These are phyloP conservation scores for Populus hybrid DNA, from an alignment of 441 rosid species.

Conservation along the genomic window DNA sequence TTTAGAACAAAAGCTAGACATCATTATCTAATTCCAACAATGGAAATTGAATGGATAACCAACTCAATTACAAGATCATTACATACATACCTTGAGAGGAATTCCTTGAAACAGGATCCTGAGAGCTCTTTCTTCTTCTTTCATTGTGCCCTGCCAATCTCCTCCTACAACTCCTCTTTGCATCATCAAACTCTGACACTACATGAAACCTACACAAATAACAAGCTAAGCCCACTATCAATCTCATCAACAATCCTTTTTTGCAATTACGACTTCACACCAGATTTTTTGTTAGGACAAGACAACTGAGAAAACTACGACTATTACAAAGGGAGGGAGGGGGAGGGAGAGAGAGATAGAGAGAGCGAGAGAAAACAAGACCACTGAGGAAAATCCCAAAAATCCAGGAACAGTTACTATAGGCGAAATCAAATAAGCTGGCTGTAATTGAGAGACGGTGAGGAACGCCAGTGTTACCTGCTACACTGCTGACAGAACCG, in stretches of 20 bases:
- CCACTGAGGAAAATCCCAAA: background rate
- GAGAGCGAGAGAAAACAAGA: too few relatives aligned
- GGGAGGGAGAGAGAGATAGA: background rate
- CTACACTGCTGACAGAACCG: slow-evolving; percentile 95
- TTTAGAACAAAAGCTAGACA: background rate
- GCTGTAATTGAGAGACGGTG: background rate
- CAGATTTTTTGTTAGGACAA: background rate
- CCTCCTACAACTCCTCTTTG: slow-evolving; percentile 65
- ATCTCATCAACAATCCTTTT: background rate
- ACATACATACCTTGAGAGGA: slow-evolving; percentile 35
- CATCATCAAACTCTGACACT: slow-evolving; percentile 58
- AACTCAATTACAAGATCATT: background rate
- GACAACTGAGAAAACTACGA: too few relatives aligned
- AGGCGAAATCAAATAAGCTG: background rate
- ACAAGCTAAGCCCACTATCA: background rate
- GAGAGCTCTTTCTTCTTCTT: slow-evolving; percentile 56
- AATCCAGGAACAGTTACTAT: background rate
- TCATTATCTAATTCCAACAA: background rate
- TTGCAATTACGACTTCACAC: background rate
- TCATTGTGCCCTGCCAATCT: slow-evolving; percentile 68
- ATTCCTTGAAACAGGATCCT: slow-evolving; percentile 36
- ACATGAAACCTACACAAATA: slow-evolving; percentile 42
- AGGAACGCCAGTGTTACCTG: slow-evolving; percentile 38
- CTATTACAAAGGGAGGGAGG: background rate
- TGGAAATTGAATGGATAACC: background rate